Conservation (phyloP, 116 monocot species). For the Cymodocea nodosa region DNA sequence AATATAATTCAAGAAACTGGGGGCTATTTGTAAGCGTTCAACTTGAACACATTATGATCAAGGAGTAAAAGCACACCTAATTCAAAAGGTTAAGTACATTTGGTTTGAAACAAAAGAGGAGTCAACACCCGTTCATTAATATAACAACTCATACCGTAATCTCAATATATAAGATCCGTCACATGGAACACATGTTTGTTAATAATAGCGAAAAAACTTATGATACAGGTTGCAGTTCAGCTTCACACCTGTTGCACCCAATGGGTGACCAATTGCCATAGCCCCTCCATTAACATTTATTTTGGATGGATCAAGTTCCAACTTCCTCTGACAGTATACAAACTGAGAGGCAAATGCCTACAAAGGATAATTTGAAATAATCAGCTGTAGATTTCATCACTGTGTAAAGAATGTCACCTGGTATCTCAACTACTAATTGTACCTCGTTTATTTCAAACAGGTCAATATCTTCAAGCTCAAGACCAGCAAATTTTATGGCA, state of each 20-base stretch:
- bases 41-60: too few relatives aligned
- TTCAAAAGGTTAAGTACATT: too few relatives aligned
- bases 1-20: not conserved
- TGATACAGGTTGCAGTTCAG: not conserved
- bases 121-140: too few relatives aligned
- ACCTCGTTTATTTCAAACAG: constrained; percentile 98
- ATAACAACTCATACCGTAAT: too few relatives aligned
- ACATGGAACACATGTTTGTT: too few relatives aligned
- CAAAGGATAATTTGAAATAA: constrained; percentile 1
- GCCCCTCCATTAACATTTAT: constrained; percentile 98
- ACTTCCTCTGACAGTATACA: constrained; percentile 72
- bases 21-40: too few relatives aligned
- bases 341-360: constrained; percentile 94
- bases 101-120: too few relatives aligned
- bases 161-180: too few relatives aligned
- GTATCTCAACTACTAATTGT: not conserved
- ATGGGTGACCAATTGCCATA: constrained; percentile 89
- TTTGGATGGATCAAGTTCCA: constrained; percentile 64
- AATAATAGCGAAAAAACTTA: too few relatives aligned
- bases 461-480: constrained; percentile 82
- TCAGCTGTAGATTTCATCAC: not conserved
- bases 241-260: constrained; percentile 77
- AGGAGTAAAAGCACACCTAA: too few relatives aligned
- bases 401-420: too few relatives aligned
- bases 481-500: constrained; percentile 79